Evolutionary conservation across 2,329 filamentous ascomycete genomes (phyloP).

Genomic region (Diaporthe sp.): DNA sequence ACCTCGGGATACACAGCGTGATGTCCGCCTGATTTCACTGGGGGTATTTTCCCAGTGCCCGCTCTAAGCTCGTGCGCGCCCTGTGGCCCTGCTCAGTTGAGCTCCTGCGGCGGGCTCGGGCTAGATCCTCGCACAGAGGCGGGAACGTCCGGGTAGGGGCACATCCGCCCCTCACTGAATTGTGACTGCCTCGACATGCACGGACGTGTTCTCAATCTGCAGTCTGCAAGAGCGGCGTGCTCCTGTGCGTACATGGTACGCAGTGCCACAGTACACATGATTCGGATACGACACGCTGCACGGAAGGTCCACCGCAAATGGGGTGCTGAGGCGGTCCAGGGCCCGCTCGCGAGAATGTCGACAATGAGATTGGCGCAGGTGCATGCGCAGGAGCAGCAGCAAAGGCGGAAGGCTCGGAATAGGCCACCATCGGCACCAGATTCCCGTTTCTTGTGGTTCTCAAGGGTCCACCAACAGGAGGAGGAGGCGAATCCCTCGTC

Average conservation of each 20-base stretch:
- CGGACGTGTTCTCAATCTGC: constrained; percentile 27
- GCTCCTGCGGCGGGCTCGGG: constrained; percentile 11
- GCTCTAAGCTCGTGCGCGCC: background rate
- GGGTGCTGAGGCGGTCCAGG: constrained; percentile 30
- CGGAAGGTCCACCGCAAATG: constrained; percentile 21
- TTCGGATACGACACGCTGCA: constrained; percentile 38
- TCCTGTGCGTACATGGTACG: constrained; percentile 21
- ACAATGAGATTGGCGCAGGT: constrained; percentile 16
- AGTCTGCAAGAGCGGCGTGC: constrained; percentile 24
- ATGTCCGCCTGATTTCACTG: constrained; percentile 26
- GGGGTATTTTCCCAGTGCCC: background rate
- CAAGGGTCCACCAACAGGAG: background rate
- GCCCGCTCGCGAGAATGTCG: constrained; percentile 31
- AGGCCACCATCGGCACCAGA: constrained; percentile 32
- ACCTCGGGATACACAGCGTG: constrained; percentile 36
- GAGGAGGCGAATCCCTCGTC: constrained; percentile 21
- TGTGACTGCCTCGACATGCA: constrained; percentile 23
- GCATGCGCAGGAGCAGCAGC: constrained; percentile 12
- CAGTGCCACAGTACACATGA: constrained; percentile 21
- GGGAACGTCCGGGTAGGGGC: constrained; percentile 27
- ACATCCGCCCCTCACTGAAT: constrained; percentile 18
- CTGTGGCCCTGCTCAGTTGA: background rate
- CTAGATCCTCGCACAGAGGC: constrained; percentile 19
- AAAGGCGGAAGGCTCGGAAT: constrained; percentile 35
- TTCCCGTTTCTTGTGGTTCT: constrained; percentile 20